A percentile compares a stretch with the other conserved stretches of the same genome.
These are phyloP conservation scores for Neofusicoccum kwambonambiense DNA, from an alignment of 2,329 filamentous ascomycete genomes.

Conservation along the genomic window DNA sequence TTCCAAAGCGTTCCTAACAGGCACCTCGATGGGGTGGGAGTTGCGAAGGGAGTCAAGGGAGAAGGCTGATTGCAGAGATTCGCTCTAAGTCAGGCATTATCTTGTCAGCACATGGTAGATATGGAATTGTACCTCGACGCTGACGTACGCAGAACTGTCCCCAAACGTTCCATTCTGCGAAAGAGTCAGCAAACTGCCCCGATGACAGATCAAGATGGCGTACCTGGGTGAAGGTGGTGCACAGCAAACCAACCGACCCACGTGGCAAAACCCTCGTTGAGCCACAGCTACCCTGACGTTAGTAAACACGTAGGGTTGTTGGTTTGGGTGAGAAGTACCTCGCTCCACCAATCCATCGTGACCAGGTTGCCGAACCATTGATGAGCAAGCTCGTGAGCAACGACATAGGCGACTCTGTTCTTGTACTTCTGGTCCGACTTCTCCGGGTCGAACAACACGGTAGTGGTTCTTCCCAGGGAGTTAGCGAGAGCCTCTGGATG, in stretches of 20 bases:
- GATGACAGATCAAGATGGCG: constrained; percentile 18
- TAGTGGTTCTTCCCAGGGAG: constrained; percentile 61
- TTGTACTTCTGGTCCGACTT: constrained; percentile 87
- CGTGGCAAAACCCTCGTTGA: constrained; percentile 95
- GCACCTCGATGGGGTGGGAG: constrained; percentile 94
- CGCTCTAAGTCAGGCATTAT: constrained; percentile 59
- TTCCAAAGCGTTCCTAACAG: constrained; percentile 87
- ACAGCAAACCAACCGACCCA: constrained; percentile 96
- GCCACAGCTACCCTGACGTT: constrained; percentile 61
- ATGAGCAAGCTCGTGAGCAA: constrained; percentile 95
- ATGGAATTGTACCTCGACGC: constrained; percentile 51
- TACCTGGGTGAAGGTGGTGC: constrained; percentile 81
- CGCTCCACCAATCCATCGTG: constrained; percentile 96
- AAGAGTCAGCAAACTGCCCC: not conserved
- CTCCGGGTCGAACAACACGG: constrained; percentile 92
- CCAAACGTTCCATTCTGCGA: constrained; percentile 90
- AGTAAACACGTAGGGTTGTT: not conserved
- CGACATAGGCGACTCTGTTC: constrained; percentile 92
- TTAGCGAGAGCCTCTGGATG: constrained; percentile 14
- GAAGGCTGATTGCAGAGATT: constrained; percentile 90
- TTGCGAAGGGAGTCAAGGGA: constrained; percentile 84
- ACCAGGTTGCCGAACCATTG: constrained; percentile 96
- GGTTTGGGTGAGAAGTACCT: constrained; percentile 41
- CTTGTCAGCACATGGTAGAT: constrained; percentile 29
- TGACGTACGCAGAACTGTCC: constrained; percentile 81